phyloP scores from a whole-genome alignment of 345 rosid species.

The Salix udensis region DNA sequence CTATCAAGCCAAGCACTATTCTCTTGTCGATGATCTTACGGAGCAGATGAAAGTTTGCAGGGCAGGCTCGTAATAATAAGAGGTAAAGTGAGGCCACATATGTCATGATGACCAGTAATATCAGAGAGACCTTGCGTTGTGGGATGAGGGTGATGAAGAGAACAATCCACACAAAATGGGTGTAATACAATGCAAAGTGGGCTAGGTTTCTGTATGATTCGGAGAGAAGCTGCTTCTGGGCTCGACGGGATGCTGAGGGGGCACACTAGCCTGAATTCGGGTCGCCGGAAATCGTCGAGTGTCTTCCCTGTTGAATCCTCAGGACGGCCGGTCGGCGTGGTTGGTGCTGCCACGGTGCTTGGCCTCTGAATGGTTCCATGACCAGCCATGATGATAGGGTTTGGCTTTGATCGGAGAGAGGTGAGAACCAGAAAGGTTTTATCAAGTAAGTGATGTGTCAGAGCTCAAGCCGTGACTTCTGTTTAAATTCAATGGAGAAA shows the following conservation, averaged over 20 bases:
- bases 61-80: conserved; percentile 8
- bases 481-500: no score
- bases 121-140: conserved; percentile 19
- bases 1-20: conserved; percentile 18
- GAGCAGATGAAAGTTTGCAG: conserved; percentile 7
- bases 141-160: conserved; percentile 27
- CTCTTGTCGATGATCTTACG: conserved; percentile 14
- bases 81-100: conserved; percentile 14
- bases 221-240: conserved; percentile 12
- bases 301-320: background rate
- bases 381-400: background rate
- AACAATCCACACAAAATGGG: conserved; percentile 24
- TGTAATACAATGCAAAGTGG: conserved; percentile 21
- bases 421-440: no score
- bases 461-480: no score
- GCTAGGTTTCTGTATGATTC: conserved; percentile 19
- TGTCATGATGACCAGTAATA: conserved; percentile 15
- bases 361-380: conserved; percentile 8
- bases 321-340: background rate
- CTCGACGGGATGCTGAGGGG: conserved; percentile 15
- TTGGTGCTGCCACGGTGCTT: background rate
- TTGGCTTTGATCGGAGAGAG: no score
- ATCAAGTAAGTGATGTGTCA: no score
- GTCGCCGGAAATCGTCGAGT: background rate
- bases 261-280: conserved; percentile 2